A percentile compares a stretch with the other conserved stretches of the same genome.
Conservation (phyloP, 2,329 filamentous ascomycete species). For the Lachnellula willkommii region DNA sequence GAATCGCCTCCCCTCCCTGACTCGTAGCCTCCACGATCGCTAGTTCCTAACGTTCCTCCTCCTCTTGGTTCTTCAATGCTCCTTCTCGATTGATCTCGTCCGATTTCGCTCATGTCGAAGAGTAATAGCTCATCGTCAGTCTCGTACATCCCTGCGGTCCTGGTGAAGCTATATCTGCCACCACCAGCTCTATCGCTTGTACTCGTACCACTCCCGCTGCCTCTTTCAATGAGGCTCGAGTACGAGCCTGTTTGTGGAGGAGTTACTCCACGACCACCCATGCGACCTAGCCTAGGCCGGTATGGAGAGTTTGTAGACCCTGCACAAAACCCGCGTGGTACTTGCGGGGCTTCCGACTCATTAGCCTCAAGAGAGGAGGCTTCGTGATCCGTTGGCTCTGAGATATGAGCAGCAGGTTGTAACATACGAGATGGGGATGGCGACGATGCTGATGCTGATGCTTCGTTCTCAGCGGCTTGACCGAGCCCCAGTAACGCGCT, state of each 20-base stretch:
- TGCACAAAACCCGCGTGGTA: conserved; percentile 21
- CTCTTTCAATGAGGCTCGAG: conserved; percentile 32
- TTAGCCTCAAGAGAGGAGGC: conserved; percentile 26
- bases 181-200: conserved; percentile 34
- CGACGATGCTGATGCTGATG: conserved; percentile 26
- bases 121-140: conserved; percentile 64
- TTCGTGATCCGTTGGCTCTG: conserved; percentile 22
- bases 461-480: conserved; percentile 36
- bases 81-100: conserved; percentile 48
- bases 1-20: conserved; percentile 26
- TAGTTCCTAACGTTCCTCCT: conserved; percentile 13
- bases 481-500: conserved; percentile 53
- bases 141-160: conserved; percentile 41
- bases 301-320: conserved; percentile 29
- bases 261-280: conserved; percentile 29
- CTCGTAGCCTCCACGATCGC: conserved; percentile 23
- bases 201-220: conserved; percentile 29
- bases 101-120: conserved; percentile 69
- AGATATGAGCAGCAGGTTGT: conserved; percentile 29
- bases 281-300: conserved; percentile 27
- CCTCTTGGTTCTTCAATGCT: conserved; percentile 49
- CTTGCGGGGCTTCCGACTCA: conserved; percentile 22
- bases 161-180: conserved; percentile 40
- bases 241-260: conserved; percentile 31
- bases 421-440: conserved; percentile 29